Evolutionary conservation across 495 filamentous ascomycete species (phyloP).

Genomic region (Astrothelium macrocarpum): DNA sequence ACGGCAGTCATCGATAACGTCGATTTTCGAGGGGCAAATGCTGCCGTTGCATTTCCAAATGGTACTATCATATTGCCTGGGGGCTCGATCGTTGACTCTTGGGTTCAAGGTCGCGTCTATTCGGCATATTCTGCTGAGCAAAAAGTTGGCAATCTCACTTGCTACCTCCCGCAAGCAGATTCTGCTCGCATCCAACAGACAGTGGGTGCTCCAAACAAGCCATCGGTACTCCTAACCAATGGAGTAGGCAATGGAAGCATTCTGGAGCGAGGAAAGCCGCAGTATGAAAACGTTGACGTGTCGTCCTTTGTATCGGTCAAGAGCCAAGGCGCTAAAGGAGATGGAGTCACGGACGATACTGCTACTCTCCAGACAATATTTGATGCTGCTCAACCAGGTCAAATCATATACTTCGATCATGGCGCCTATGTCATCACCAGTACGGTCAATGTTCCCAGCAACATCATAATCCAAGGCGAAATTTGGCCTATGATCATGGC

Average conservation of each 20-base stretch:
- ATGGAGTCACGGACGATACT: slow-evolving; percentile 60
- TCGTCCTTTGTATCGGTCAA: slow-evolving; percentile 66
- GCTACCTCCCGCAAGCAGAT: slow-evolving; percentile 16
- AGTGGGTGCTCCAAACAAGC: slow-evolving; percentile 44
- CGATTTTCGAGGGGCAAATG: slow-evolving; percentile 51
- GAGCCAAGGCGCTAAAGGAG: slow-evolving; percentile 67
- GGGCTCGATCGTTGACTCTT: slow-evolving; percentile 55
- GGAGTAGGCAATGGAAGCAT: slow-evolving; percentile 43
- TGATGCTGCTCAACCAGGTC: slow-evolving; percentile 46
- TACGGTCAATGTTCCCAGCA: slow-evolving; percentile 72
- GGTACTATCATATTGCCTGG: slow-evolving; percentile 57
- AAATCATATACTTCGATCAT: slow-evolving; percentile 86
- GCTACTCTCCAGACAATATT: slow-evolving; percentile 62
- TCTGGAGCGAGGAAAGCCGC: slow-evolving; percentile 61
- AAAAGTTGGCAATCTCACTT: slow-evolving; percentile 12
- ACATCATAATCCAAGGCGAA: slow-evolving; percentile 79
- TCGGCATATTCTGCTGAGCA: slow-evolving; percentile 19
- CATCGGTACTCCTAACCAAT: slow-evolving; percentile 48
- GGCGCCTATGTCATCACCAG: slow-evolving; percentile 78
- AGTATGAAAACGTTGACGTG: slow-evolving; percentile 54
- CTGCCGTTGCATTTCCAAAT: slow-evolving; percentile 44
- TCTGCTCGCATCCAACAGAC: slow-evolving; percentile 37
- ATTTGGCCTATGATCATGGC: slow-evolving; percentile 86
- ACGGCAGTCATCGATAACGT: slow-evolving; percentile 82
- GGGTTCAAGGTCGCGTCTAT: slow-evolving; percentile 67